Evolutionary conservation across 1,139 yeast species (phyloP), one percentile per base, ranked within the genome.

Genomic region (Debaryomyces fabryi): DNA sequence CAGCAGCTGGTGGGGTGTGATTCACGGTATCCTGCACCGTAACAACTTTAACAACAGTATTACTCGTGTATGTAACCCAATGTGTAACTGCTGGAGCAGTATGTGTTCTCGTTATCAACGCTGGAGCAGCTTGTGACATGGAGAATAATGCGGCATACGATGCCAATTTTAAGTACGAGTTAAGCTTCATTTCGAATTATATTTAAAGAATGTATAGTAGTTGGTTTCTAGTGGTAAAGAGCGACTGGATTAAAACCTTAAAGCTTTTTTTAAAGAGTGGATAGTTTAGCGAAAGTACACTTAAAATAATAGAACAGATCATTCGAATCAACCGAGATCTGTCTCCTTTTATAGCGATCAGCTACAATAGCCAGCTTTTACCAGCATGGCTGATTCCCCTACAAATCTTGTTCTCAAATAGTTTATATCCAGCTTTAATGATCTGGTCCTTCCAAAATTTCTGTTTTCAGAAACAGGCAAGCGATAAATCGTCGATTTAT

Each of bases 71-170:
- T 13, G 65, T 63, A 10, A 56, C 53, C 55, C 64, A 62, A n/a
- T 59, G 55, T 21, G 74, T 69, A 13, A 65, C 66, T 9, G 72
- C 60, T 3, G 65, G 60, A 9, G 74, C 74, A 24, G 72, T 67
- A 44, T 64, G 69, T 8, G 52, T 51, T 39, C 65, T 53, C 24
- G 73, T 69, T 45, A 68, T 57, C 25, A 63, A 41, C 6, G 58
- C 53, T 6, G 72, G 72, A 39, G 70, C 63, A 6, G 72, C 72
- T 30, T 58, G 58, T 10, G 69, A 58, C 33, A 58, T 42, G 6
- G 68, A 59, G 44, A 64, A 52, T 35, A 66, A 54, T 24, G 59
- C 30, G 29, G 30, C 40, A 21, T 37, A 37, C 12, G 43, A 51
- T 32, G 60, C 51, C 47, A 59, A 42, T 25, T 56, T 45, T 32